Evolutionary conservation across 106 monocot species (phyloP), one percentile per base, ranked within the genome.

Genomic region (Vanilla planifolia): DNA sequence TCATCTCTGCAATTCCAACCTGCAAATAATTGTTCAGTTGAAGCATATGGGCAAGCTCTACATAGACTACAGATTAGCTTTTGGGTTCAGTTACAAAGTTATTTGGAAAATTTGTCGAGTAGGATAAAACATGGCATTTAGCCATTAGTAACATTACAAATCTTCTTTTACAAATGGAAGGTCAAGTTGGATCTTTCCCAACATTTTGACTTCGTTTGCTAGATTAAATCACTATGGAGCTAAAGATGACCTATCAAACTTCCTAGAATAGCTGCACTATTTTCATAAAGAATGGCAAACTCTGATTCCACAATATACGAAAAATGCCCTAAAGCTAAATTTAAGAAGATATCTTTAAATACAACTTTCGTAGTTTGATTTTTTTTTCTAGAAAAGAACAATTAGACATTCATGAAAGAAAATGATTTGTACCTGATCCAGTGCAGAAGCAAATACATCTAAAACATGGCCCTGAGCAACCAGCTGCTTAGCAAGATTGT

Each of bases 1-100:
- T 98, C 88, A 98, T 98, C 75, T 98, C 98, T 26, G 98, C 88
- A 79, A 98, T 73, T 58, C 98, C 98, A 62, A 92, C 92, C 98
- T 99, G 68, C 37, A 51, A 6, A 60, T 41, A 25, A 51, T 27
- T 53, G 30, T 30, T 27, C n/a, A n/a, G n/a, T 53, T 53, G 53
- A 30, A 53, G 14, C 8, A 14, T 28, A n/a, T n/a, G n/a, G n/a
- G n/a, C n/a, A n/a, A n/a, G n/a, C n/a, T n/a, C n/a, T n/a, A n/a
- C n/a, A n/a, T n/a, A n/a, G n/a, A n/a, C n/a, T 15, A 53, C 0
- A 30, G 29, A 3, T 29, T 28, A 53, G 22, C 48, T 23, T n/a
- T 25, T 21, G 21, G 48, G 25, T 25, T 29, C 30, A 16, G 30
- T 53, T 3, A 16, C 30, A 5, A n/a, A 30, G 2, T 11, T 32